Evolutionary conservation across 192 early-diverging fungal genomes (phyloP).

Genomic region (Linnemannia zychae): DNA sequence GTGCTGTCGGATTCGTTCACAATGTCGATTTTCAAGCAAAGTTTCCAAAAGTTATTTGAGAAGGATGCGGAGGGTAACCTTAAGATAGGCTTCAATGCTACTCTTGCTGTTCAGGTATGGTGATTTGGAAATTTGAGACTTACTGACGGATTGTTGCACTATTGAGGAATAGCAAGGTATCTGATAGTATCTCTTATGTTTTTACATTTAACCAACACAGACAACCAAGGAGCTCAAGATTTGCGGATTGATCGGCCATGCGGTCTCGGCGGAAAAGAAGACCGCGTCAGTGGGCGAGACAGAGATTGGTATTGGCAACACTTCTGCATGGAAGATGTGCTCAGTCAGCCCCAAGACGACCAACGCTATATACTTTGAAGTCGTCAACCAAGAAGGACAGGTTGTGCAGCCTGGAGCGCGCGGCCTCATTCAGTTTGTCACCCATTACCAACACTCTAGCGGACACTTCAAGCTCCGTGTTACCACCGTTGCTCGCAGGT

Average conservation of each 20-base stretch:
- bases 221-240: conserved; percentile 96
- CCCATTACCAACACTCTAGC: conserved; percentile 95
- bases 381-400: conserved; percentile 89
- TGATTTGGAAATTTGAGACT: background rate
- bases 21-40: conserved; percentile 97
- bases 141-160: background rate
- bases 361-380: conserved; percentile 95
- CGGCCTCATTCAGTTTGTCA: conserved; percentile 95
- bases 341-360: conserved; percentile 89
- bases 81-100: conserved; percentile 98
- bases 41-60: conserved; percentile 93
- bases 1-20: conserved; percentile 97
- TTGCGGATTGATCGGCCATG: conserved; percentile 98
- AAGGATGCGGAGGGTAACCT: conserved; percentile 91
- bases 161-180: background rate
- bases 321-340: conserved; percentile 96
- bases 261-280: conserved; percentile 92
- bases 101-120: conserved; percentile 91
- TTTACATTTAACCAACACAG: conserved; percentile 53
- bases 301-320: conserved; percentile 97
- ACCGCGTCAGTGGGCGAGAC: conserved; percentile 93
- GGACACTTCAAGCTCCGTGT: conserved; percentile 93
- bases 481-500: conserved; percentile 92
- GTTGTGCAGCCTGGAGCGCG: conserved; percentile 84
- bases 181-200: background rate